Base-by-base conservation (phyloP, 2,329 filamentous ascomycete genomes). In the Arthrinium phaeospermum region DNA sequence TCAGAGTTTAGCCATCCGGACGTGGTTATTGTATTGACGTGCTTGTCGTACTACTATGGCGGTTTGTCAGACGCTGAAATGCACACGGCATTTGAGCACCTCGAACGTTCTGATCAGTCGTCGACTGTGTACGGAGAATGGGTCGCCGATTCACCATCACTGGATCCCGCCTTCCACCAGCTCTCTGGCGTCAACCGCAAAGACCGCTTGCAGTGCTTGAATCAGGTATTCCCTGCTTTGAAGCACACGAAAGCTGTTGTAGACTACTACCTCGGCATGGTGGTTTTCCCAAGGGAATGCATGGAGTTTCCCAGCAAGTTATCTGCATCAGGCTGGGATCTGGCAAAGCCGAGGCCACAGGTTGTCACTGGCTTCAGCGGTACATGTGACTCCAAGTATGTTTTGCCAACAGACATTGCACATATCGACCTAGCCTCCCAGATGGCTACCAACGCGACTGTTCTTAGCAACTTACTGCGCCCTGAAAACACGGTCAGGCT, bases 311-410 rank as follows among this genome's bases (percentile, higher is more conserved):
- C 88, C 0, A 71, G 85, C 14, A 94, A 93, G 72, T 80, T 94
- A 0, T 90, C 89, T 0, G 86, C 89, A 0, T 93, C 91, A 0
- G 91, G 91, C 0, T 94, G 91, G 92, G 91, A 94, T 73, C 81
- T 94, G n/a, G 89, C 83, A 0, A 78, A 82, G 47, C 67, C 68
- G 4, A 91, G 86, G 71, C 8, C 24, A 0, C 81, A 89, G 24
- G 83, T 86, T 0, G 90, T 86, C 0, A 91, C 89, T 0, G 92
- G 92, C 0, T 94, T 94, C 76, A 93, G 90, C 70, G 92, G 92
- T 0, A 94, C 92, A 0, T 91, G 90, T 30, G 92, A 94, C 75
- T 89, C 88, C 0, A 80, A 85, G 13, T 82, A 85, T n/a, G 77
- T 91, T 0, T 81, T 94, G 0, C 91, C 92, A 0, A 76, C 91